These are phyloP conservation scores for Discostella stelligeroides DNA, from an alignment of 108 stramenopile species.

Conservation along the genomic window DNA sequence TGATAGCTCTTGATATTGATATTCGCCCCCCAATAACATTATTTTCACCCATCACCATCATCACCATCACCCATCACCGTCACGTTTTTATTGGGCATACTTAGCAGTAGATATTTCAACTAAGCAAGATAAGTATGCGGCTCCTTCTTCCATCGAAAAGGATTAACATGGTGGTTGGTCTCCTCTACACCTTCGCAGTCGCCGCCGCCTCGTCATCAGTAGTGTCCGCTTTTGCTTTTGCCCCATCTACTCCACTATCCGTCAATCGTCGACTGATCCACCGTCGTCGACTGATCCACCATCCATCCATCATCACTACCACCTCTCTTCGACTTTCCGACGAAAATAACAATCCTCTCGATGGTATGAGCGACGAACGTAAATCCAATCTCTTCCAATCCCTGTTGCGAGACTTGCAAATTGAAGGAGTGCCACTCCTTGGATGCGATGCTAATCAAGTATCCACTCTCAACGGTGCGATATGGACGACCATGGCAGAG, in stretches of 20 bases:
- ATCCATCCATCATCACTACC: neutral
- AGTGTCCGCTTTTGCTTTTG: slow-evolving; percentile 5
- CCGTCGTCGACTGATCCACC: neutral
- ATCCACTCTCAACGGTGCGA: slow-evolving; percentile 66
- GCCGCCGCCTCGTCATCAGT: neutral
- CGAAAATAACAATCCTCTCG: slow-evolving; percentile 26
- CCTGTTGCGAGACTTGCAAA: slow-evolving; percentile 73
- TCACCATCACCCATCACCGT: no score
- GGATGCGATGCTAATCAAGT: slow-evolving; percentile 75
- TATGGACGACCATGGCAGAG: slow-evolving; percentile 87
- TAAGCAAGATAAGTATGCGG: no score
- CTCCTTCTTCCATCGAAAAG: neutral
- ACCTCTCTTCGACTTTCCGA: slow-evolving; percentile 17
- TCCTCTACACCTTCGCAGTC: neutral
- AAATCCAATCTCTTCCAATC: slow-evolving; percentile 66
- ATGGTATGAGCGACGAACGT: slow-evolving; percentile 56
- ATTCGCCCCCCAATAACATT: no score
- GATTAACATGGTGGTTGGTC: neutral
- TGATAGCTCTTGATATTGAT: no score
- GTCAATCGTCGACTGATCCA: neutral
- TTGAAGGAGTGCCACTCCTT: slow-evolving; percentile 80
- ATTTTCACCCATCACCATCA: no score
- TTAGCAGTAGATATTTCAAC: no score
- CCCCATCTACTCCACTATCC: slow-evolving; percentile 1
- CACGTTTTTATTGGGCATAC: no score